Evolutionary conservation across 176 grass and related monocot genomes (phyloP).

Genomic region (Oryza coarctata): DNA sequence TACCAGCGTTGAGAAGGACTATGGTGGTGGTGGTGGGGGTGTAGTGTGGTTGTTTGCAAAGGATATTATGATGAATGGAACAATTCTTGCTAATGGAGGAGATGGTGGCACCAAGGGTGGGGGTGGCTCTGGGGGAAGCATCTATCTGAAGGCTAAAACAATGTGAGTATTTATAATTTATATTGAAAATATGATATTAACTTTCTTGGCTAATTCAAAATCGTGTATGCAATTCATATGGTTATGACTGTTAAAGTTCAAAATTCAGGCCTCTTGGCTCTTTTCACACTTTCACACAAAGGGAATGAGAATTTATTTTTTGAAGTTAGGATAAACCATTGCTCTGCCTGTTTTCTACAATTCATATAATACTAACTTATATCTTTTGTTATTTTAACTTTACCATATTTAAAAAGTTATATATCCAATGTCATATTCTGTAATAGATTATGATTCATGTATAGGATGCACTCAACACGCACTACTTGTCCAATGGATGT

Average conservation of each 20-base stretch:
- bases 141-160: slow-evolving; percentile 67
- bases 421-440: neutral
- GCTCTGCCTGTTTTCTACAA: neutral
- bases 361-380: neutral
- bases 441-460: neutral
- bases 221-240: neutral
- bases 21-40: slow-evolving; percentile 81
- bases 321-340: neutral
- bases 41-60: slow-evolving; percentile 66
- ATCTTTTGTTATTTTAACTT: neutral
- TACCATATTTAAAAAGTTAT: neutral
- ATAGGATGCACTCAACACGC: neutral
- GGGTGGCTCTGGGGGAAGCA: slow-evolving; percentile 92
- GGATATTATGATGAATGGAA: slow-evolving; percentile 68
- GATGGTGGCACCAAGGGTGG: slow-evolving; percentile 70
- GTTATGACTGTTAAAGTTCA: neutral
- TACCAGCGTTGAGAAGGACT: slow-evolving; percentile 76
- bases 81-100: slow-evolving; percentile 64
- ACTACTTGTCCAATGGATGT: neutral
- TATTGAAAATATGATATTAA: neutral
- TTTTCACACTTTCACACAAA: neutral
- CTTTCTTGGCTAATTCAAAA: neutral
- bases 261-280: neutral
- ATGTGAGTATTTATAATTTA: slow-evolving; percentile 61
- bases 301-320: neutral